Evolutionary conservation across 192 early-diverging fungal species (phyloP).

Genomic region (Mortierella hygrophila): DNA sequence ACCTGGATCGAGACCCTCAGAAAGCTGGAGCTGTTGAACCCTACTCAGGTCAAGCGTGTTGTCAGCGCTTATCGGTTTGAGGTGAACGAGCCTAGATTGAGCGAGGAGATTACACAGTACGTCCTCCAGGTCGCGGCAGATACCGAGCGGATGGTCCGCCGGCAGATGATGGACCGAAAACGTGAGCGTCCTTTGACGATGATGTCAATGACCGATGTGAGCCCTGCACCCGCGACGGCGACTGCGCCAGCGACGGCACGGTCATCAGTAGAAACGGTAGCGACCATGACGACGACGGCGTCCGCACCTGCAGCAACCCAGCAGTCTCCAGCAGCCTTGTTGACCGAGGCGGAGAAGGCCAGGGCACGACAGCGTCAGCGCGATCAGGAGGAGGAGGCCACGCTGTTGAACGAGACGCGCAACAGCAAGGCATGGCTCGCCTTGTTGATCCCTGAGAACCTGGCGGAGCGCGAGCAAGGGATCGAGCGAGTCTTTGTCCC

Average conservation of each 20-base stretch:
- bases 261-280: neutral
- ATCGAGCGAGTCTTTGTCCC: conserved; percentile 53
- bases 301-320: conserved; percentile 6
- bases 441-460: conserved; percentile 37
- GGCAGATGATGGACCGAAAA: conserved; percentile 56
- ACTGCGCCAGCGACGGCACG: conserved; percentile 3
- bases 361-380: conserved; percentile 44
- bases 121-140: conserved; percentile 80
- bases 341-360: conserved; percentile 53
- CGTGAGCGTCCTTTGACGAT: conserved; percentile 52
- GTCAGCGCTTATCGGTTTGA: conserved; percentile 91
- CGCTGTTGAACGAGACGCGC: conserved; percentile 35
- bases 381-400: conserved; percentile 48
- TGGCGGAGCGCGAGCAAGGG: conserved; percentile 49
- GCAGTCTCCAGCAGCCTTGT: conserved; percentile 16
- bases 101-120: conserved; percentile 82
- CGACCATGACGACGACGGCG: neutral
- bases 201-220: conserved; percentile 27
- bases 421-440: conserved; percentile 46
- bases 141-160: conserved; percentile 62
- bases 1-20: conserved; percentile 82
- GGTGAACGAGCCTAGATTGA: conserved; percentile 80
- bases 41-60: conserved; percentile 78
- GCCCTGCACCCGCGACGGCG: neutral
- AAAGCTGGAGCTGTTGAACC: conserved; percentile 76